Conservation (phyloP, 2,329 filamentous ascomycete genomes). For the Nectriaceae sp. region DNA sequence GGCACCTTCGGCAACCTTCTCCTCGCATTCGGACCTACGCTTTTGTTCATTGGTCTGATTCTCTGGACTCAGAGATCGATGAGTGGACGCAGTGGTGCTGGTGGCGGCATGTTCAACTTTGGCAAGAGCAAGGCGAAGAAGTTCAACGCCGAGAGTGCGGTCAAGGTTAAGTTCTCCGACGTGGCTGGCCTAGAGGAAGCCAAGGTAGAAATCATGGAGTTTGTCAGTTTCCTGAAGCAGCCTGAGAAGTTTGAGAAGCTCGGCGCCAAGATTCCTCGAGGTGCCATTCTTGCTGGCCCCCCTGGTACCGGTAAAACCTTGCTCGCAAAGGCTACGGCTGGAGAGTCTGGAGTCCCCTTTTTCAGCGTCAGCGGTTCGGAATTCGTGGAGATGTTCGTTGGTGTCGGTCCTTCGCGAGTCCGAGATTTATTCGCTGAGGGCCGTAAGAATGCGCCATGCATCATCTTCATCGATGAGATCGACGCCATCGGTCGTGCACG, state of each 20-base stretch:
- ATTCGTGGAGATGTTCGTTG: slow-evolving; percentile 99
- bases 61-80: slow-evolving; percentile 79
- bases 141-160: slow-evolving; percentile 94
- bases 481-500: slow-evolving; percentile 94
- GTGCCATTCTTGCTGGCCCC: slow-evolving; percentile 94
- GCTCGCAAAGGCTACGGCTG: slow-evolving; percentile 94
- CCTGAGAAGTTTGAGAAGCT: slow-evolving; percentile 90
- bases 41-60: slow-evolving; percentile 82
- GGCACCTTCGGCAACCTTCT: slow-evolving; percentile 74
- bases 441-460: slow-evolving; percentile 94
- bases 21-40: slow-evolving; percentile 78
- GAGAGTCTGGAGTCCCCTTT: slow-evolving; percentile 95
- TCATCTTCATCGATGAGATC: slow-evolving; percentile 99
- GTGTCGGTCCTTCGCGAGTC: slow-evolving; percentile 94
- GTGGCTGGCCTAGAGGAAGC: slow-evolving; percentile 98
- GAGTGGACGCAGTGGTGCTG: slow-evolving; percentile 61
- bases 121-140: slow-evolving; percentile 94
- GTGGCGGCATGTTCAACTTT: slow-evolving; percentile 89
- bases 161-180: slow-evolving; percentile 96
- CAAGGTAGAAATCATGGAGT: slow-evolving; percentile 98
- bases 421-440: slow-evolving; percentile 93
- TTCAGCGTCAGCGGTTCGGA: slow-evolving; percentile 98
- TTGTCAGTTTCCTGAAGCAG: slow-evolving; percentile 94
- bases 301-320: slow-evolving; percentile 98
- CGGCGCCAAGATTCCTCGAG: slow-evolving; percentile 95